A percentile compares a stretch with the other conserved stretches of the same genome.
These are phyloP conservation scores for Cercophora sp. DNA, from an alignment of 495 filamentous ascomycete species.

Conservation along the genomic window DNA sequence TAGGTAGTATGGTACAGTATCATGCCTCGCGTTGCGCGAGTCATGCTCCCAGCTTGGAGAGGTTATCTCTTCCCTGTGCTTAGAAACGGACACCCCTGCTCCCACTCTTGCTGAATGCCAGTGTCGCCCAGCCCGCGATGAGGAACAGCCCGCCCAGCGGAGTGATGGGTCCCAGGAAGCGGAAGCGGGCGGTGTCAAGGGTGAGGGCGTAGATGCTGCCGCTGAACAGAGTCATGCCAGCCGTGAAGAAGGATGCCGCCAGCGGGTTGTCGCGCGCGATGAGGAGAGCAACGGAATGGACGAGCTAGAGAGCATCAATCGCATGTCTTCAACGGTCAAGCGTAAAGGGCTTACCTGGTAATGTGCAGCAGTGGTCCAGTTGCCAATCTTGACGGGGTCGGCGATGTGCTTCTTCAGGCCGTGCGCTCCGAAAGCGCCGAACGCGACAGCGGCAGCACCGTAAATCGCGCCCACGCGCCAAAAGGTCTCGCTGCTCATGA, in stretches of 20 bases:
- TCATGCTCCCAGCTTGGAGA: too few relatives aligned
- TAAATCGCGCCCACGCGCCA: conserved; percentile 57
- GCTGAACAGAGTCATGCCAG: conserved; percentile 55
- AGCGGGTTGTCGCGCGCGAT: conserved; percentile 39
- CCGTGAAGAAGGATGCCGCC: conserved; percentile 37
- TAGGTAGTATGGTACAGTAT: too few relatives aligned
- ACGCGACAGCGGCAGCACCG: conserved; percentile 54
- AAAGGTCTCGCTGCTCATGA: conserved; percentile 37
- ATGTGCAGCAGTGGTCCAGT: conserved; percentile 56
- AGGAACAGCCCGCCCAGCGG: conserved; percentile 57
- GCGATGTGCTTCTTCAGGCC: conserved; percentile 54
- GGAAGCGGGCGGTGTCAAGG: conserved; percentile 52
- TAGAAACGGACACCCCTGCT: too few relatives aligned
- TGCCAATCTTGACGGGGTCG: conserved; percentile 50
- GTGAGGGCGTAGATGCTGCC: conserved; percentile 58
- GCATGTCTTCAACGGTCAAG: neutral
- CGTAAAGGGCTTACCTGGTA: conserved; percentile 47
- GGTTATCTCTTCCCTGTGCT: too few relatives aligned
- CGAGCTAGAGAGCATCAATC: conserved; percentile 36
- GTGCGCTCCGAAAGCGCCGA: conserved; percentile 63
- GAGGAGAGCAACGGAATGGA: conserved; percentile 56
- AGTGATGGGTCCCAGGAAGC: conserved; percentile 54
- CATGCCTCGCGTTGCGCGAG: too few relatives aligned
- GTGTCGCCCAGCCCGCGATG: conserved; percentile 51
- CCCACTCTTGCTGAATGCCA: conserved; percentile 21